Conservation (phyloP, 2,329 filamentous ascomycete species). For the Colletotrichum navitas region DNA sequence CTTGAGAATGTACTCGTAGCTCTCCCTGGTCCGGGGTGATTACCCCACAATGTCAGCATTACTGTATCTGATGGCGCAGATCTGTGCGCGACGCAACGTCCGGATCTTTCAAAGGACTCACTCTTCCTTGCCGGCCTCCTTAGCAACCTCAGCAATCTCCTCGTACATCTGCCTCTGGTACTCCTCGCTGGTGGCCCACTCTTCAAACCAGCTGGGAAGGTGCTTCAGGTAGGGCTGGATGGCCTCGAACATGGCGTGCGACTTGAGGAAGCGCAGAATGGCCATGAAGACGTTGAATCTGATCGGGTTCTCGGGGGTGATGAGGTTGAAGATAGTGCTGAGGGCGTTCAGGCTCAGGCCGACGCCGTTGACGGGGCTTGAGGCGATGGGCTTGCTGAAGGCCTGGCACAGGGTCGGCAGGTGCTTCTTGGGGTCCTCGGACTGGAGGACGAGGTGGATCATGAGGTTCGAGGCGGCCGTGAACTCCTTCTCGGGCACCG, state of each 20-base stretch:
- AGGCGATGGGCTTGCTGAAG: slow-evolving; percentile 87
- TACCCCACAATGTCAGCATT: slow-evolving; percentile 12
- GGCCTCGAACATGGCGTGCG: slow-evolving; percentile 82
- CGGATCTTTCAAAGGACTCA: slow-evolving; percentile 59
- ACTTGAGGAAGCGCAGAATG: slow-evolving; percentile 85
- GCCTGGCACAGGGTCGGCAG: slow-evolving; percentile 90
- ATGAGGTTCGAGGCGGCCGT: slow-evolving; percentile 97
- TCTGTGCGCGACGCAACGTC: not conserved
- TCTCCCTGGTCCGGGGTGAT: slow-evolving; percentile 56
- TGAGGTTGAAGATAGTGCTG: slow-evolving; percentile 96
- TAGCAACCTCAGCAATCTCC: slow-evolving; percentile 83
- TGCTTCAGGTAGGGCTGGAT: slow-evolving; percentile 86
- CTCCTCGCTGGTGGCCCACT: slow-evolving; percentile 86
- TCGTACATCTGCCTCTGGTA: slow-evolving; percentile 88
- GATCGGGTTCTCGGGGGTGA: slow-evolving; percentile 80
- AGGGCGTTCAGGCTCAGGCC: slow-evolving; percentile 90
- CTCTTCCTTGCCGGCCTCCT: slow-evolving; percentile 81
- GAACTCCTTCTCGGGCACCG: slow-evolving; percentile 95
- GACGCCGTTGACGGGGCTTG: slow-evolving; percentile 86
- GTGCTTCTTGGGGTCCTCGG: slow-evolving; percentile 85
- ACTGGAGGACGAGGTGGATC: slow-evolving; percentile 91
- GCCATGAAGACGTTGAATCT: slow-evolving; percentile 92
- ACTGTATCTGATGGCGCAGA: not conserved
- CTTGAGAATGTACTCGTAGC: slow-evolving; percentile 77
- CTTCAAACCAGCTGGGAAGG: slow-evolving; percentile 83